phyloP scores from a whole-genome alignment of 2,329 filamentous ascomycete genomes.

The Aspergillus sp. region DNA sequence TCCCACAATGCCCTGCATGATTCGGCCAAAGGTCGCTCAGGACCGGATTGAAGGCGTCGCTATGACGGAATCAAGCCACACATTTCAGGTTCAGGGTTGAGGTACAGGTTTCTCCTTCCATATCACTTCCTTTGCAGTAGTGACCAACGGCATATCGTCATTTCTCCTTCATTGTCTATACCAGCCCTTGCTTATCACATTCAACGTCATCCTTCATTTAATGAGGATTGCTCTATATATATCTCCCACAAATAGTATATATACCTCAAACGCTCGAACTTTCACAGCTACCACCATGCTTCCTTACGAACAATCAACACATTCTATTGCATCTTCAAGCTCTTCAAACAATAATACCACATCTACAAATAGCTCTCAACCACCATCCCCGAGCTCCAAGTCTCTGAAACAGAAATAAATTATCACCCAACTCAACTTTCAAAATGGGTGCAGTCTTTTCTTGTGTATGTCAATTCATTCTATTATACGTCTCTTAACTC shows the following conservation, averaged over 20 bases:
- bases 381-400: constrained; percentile 10
- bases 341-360: constrained; percentile 15
- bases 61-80: constrained; percentile 16
- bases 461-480: constrained; percentile 64
- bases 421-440: constrained; percentile 20
- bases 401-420: constrained; percentile 12
- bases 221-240: neutral
- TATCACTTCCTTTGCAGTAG: constrained; percentile 3
- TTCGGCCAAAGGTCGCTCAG: constrained; percentile 3
- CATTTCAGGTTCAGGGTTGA: neutral
- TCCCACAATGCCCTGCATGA: constrained; percentile 7
- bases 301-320: constrained; percentile 23
- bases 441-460: constrained; percentile 82
- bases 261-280: neutral
- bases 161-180: constrained; percentile 1
- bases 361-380: constrained; percentile 2
- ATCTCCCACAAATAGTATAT: constrained; percentile 7
- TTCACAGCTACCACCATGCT: constrained; percentile 29
- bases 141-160: constrained; percentile 1
- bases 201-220: constrained; percentile 12
- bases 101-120: neutral
- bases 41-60: constrained; percentile 7
- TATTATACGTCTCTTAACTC: constrained; percentile 13
- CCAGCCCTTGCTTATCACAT: neutral
- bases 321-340: constrained; percentile 31